Evolutionary conservation across 306 rosid genomes (phyloP).

Genomic region (Arachis hypogaea): DNA sequence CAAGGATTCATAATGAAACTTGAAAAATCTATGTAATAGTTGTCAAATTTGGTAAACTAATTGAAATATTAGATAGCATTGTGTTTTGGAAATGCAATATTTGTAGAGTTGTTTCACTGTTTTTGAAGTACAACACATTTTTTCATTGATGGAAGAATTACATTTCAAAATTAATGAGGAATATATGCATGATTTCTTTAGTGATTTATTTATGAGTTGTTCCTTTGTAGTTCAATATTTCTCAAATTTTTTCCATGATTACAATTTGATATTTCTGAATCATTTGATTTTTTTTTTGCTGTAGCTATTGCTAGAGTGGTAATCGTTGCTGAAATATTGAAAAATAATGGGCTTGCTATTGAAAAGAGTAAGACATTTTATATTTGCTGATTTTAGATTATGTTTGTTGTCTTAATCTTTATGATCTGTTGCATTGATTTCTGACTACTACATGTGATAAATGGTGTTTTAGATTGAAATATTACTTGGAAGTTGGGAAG

Average conservation of each 20-base stretch:
- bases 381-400: too few relatives aligned
- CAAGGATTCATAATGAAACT: neutral
- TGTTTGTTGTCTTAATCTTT: too few relatives aligned
- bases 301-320: constrained; percentile 84
- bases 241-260: neutral
- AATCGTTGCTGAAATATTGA: constrained; percentile 78
- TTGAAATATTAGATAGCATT: neutral
- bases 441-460: too few relatives aligned
- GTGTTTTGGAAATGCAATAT: neutral
- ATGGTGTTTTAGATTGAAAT: too few relatives aligned
- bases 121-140: neutral
- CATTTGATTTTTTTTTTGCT: constrained; percentile 17
- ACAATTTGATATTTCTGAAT: constrained; percentile 23
- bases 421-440: too few relatives aligned
- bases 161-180: too few relatives aligned
- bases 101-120: neutral
- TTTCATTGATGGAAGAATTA: too few relatives aligned
- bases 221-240: constrained; percentile 1
- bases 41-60: neutral
- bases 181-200: too few relatives aligned
- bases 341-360: constrained; percentile 75
- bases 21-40: neutral
- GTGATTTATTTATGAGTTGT: neutral
- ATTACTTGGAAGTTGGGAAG: constrained; percentile 46
- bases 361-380: constrained; percentile 64